Evolutionary conservation across 257 asterid species (phyloP), one percentile per base, ranked within the genome.

Genomic region (Fraxinus excelsior): DNA sequence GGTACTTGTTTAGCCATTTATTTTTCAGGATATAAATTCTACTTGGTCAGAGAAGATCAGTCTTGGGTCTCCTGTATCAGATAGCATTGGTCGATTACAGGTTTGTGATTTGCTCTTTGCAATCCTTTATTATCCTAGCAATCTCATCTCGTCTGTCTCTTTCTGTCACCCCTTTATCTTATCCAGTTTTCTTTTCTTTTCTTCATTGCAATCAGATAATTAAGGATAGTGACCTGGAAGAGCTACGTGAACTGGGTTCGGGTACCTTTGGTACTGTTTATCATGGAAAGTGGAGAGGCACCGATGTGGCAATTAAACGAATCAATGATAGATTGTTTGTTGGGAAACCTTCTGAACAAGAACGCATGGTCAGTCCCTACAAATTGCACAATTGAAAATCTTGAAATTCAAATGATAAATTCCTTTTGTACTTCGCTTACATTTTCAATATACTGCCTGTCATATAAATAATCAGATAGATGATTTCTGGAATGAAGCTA

Each of bases 231-330:
- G 97, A 96, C 85, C 90, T 96, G 81, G 99, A 96, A 86, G 99
- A 96, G 91, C 86, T 93, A 67, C 88, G 90, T 64, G 99, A 96
- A 84, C 83, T 96, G 85, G 99, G 99, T 76, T 93, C 99, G 28
- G 99, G 99, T 76, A 96, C 99, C 64, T 96, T 93, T 83, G 99
- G 99, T 78, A 96, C 99, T 18, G 99, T 96, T 85, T 96, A 93
- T 87, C 98, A 96, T 88, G 99, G 99, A 40, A 96, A 93, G 89
- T 96, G 98, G 99, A 96, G 99, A 81, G 99, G 99, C 65, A 89
- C 98, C 1, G 99, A 96, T 85, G 97, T 96, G 62, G 99, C 99
- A 65, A 91, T 96, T 76, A 96, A 96, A 81, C 92, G 97, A 74
- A 91, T 96, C 64, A 96, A 89, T 71, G 94, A 91, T 68, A 87